Evolutionary conservation across 2,329 filamentous ascomycete genomes (phyloP).

Genomic region (Elsinoe necatrix): DNA sequence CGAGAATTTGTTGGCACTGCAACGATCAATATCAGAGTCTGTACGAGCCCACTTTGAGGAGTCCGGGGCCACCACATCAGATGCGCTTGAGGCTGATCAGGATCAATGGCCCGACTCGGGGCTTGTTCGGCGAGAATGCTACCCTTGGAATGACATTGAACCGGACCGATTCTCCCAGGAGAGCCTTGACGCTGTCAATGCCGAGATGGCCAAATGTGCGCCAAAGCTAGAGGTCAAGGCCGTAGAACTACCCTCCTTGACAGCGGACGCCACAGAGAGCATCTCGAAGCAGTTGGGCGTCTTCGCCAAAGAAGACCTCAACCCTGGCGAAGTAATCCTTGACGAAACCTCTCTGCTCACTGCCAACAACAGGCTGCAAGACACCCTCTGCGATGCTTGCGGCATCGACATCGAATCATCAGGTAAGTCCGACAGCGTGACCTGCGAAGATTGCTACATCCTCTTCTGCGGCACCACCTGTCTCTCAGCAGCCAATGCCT

Average conservation of each 20-base stretch:
- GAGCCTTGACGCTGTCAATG: conserved; percentile 61
- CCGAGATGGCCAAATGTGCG: conserved; percentile 57
- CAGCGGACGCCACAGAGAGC: conserved; percentile 21
- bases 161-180: conserved; percentile 48
- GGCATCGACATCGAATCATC: conserved; percentile 56
- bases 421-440: conserved; percentile 20
- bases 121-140: conserved; percentile 56
- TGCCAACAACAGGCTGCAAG: conserved; percentile 79
- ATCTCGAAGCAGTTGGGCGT: conserved; percentile 68
- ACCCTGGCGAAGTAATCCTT: conserved; percentile 66
- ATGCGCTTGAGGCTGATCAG: conserved; percentile 13
- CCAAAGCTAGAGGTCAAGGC: conserved; percentile 74
- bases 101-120: conserved; percentile 58
- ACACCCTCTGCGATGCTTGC: conserved; percentile 83
- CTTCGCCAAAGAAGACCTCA: conserved; percentile 76
- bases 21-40: conserved; percentile 39
- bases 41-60: conserved; percentile 20
- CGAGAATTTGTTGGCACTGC: conserved; percentile 47
- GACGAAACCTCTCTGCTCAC: conserved; percentile 79
- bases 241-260: conserved; percentile 64
- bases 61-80: not conserved
- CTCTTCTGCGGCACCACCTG: conserved; percentile 54
- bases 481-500: conserved; percentile 44
- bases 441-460: conserved; percentile 49
- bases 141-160: conserved; percentile 56